Conservation (phyloP, 2,329 filamentous ascomycete genomes). For the Chaetomiaceae sp. region DNA sequence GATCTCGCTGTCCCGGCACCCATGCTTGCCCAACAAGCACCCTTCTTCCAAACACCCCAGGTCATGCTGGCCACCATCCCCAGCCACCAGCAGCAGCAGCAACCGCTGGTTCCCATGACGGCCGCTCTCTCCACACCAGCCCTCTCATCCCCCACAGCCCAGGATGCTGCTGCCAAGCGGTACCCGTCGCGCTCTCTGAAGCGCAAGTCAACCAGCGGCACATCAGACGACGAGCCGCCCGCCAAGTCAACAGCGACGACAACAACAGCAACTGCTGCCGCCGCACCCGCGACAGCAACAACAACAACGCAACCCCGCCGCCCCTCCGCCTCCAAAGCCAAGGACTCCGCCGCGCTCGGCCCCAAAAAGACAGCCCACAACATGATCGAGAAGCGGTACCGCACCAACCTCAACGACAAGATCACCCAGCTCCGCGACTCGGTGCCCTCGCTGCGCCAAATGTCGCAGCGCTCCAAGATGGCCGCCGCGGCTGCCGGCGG, state of each 20-base stretch:
- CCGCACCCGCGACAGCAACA: conserved; percentile 13
- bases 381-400: conserved; percentile 80
- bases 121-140: not conserved
- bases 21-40: conserved; percentile 25
- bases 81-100: conserved; percentile 8
- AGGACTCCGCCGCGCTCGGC: conserved; percentile 11
- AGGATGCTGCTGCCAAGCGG: conserved; percentile 18
- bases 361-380: conserved; percentile 77
- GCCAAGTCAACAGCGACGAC: conserved; percentile 1
- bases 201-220: conserved; percentile 30
- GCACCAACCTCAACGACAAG: conserved; percentile 79
- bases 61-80: conserved; percentile 15
- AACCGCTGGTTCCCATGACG: not conserved
- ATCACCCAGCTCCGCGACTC: conserved; percentile 71
- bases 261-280: no score
- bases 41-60: conserved; percentile 27
- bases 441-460: conserved; percentile 51
- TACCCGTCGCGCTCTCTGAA: conserved; percentile 29
- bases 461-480: conserved; percentile 36
- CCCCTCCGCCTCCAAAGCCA: conserved; percentile 6
- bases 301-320: conserved; percentile 7
- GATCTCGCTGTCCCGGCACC: conserved; percentile 26
- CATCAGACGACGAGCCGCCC: conserved; percentile 21
- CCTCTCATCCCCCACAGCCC: not conserved
- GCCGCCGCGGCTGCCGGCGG: conserved; percentile 13